Evolutionary conservation across 345 rosid genomes (phyloP), one percentile per base, ranked within the genome.

Genomic region (Arabidopsis arenosa): DNA sequence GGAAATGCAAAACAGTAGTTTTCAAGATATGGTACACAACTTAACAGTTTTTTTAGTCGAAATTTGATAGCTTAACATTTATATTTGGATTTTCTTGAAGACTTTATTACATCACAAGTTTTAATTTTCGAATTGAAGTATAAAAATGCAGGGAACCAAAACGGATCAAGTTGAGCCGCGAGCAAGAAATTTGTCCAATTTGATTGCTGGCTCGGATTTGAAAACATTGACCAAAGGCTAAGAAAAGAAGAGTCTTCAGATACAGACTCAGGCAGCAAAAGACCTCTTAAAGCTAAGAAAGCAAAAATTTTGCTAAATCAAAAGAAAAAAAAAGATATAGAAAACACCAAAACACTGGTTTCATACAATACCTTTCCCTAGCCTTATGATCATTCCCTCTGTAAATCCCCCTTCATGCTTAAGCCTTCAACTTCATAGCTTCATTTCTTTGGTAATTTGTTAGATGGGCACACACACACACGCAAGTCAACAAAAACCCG

Each of bases 201-300:
- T 55, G 75, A 70, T 63, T 35, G 70, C 66, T 69, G 66, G 53
- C 44, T 9, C 13, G 26, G 52, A 70, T 63, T 54, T 32, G 43
- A 69, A 76, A 69, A 63, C 70, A 69, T 35, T 55, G 61, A 56
- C 45, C 72, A 77, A 70, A 32, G 72, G 75, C 72, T 21, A 64
- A 47, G 61, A 39, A 70, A 39, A 48, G 45, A 68, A 40, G 80
- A 77, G 61, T 70, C 75, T 70, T 30, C 72, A 56, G 80, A 64
- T 77, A 77, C 75, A 77, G 76, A 71, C 72, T 71, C 80, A 57
- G 23, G 67, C 48, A 66, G 73, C 74, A 78, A 72, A 72, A 59
- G 39, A 68, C 64, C 58, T 66, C 63, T 72, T 36, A 53, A 61
- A 60, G 67, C 74, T 78, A 78, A 10, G n/a, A 71, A 69, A 37